Evolutionary conservation across 202 grass and related monocot genomes (phyloP).

Genomic region (Eragrostis tef): DNA sequence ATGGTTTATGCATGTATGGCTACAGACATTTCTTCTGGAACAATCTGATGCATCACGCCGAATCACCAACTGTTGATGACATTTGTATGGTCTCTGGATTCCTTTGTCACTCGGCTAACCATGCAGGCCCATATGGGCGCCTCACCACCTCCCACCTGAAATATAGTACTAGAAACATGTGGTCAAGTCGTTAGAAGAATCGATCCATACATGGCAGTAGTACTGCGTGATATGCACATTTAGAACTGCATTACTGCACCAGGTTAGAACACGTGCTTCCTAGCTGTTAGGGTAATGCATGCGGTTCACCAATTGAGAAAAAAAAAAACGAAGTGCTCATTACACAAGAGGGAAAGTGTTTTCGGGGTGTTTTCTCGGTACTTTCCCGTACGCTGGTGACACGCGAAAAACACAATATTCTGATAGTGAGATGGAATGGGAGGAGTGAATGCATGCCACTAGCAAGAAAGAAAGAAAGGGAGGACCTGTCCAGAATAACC

Average conservation of each 20-base stretch:
- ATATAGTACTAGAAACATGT: not conserved
- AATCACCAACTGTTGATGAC: not conserved
- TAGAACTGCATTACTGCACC: not conserved
- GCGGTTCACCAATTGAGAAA: not conserved
- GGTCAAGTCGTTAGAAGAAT: not conserved
- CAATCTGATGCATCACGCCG: not conserved
- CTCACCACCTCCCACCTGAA: not conserved
- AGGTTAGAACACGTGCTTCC: not conserved
- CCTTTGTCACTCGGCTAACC: not conserved
- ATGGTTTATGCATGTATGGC: not conserved
- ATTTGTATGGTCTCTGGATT: constrained; percentile 6
- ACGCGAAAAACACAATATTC: not conserved
- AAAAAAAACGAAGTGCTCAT: not conserved
- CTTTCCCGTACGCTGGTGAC: not conserved
- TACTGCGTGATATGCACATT: not conserved
- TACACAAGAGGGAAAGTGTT: not conserved
- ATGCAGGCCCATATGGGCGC: not conserved
- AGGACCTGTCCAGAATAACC: constrained; percentile 32
- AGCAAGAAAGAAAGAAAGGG: constrained; percentile 1
- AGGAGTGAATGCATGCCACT: not conserved
- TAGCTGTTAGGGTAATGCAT: too few relatives aligned
- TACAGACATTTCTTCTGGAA: constrained; percentile 21
- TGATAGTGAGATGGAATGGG: constrained; percentile 9
- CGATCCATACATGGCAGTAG: not conserved
- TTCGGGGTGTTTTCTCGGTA: not conserved